These are phyloP conservation scores for Puccinellia tenuiflora DNA, from an alignment of 176 grass and related monocot genomes.

Conservation along the genomic window DNA sequence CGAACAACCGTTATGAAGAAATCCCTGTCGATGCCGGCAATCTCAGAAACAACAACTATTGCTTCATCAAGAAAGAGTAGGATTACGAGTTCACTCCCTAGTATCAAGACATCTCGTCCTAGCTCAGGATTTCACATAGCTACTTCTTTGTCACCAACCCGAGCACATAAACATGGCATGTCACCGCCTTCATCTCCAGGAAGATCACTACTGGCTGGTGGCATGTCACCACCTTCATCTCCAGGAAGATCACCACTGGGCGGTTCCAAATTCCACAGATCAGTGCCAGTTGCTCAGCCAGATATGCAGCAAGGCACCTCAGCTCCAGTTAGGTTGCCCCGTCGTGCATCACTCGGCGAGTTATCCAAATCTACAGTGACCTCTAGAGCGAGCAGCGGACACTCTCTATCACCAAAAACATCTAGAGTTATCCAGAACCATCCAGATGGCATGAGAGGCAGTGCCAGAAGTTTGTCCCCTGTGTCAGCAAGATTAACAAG, in stretches of 20 bases:
- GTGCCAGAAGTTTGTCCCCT: neutral
- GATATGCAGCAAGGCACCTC: neutral
- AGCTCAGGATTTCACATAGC: neutral
- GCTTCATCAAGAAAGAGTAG: neutral
- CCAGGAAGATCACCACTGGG: neutral
- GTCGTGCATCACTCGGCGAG: conserved; percentile 7
- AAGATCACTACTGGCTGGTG: neutral
- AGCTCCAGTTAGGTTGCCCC: neutral
- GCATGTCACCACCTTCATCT: neutral
- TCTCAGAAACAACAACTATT: neutral
- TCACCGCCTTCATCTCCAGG: neutral
- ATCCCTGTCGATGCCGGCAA: neutral
- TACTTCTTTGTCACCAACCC: neutral
- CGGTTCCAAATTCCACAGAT: neutral
- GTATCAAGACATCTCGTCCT: neutral
- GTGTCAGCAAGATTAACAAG: neutral
- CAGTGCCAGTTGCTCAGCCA: neutral
- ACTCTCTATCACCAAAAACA: neutral
- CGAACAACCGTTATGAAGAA: neutral
- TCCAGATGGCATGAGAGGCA: neutral
- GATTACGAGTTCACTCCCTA: neutral
- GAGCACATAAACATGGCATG: neutral
- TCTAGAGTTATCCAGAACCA: neutral
- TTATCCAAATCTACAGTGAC: neutral
- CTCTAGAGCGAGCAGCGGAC: neutral